Evolutionary conservation across 2,329 filamentous ascomycete species (phyloP).

Genomic region (Xylaria arbuscula): DNA sequence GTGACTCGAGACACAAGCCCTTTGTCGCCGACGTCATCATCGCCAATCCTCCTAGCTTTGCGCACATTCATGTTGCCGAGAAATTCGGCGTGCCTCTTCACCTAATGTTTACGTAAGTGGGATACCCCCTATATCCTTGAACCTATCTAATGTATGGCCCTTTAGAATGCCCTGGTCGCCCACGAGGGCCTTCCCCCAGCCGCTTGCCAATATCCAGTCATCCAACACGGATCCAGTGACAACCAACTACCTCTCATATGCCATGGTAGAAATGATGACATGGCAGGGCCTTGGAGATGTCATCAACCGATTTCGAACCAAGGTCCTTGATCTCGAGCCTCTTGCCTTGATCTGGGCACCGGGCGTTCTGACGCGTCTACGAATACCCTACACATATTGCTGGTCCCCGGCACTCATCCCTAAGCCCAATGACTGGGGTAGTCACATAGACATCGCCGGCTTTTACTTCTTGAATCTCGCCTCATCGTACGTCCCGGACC

Average conservation of each 20-base stretch:
- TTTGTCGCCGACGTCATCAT: constrained; percentile 52
- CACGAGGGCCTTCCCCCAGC: constrained; percentile 86
- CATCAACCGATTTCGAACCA: constrained; percentile 86
- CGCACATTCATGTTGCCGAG: constrained; percentile 73
- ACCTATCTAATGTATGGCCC: constrained; percentile 24
- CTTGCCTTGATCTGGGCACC: constrained; percentile 86
- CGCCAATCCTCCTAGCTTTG: constrained; percentile 74
- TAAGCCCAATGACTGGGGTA: constrained; percentile 65
- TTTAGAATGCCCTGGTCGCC: constrained; percentile 84
- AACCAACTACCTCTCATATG: constrained; percentile 84
- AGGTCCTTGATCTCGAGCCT: constrained; percentile 74
- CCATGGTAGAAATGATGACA: constrained; percentile 88
- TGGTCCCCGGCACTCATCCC: constrained; percentile 70
- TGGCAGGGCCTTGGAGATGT: constrained; percentile 93
- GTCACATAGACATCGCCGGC: constrained; percentile 64
- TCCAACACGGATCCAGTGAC: constrained; percentile 73
- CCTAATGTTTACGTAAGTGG: constrained; percentile 76
- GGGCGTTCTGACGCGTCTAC: constrained; percentile 78
- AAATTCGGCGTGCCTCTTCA: constrained; percentile 73
- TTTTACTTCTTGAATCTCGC: constrained; percentile 63
- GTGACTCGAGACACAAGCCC: constrained; percentile 42
- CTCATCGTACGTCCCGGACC: constrained; percentile 50
- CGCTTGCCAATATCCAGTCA: constrained; percentile 80
- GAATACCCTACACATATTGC: constrained; percentile 89
- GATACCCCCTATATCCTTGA: not conserved